These are phyloP conservation scores for Coemansia sp. DNA, from an alignment of 192 early-diverging fungal species.

Conservation along the genomic window DNA sequence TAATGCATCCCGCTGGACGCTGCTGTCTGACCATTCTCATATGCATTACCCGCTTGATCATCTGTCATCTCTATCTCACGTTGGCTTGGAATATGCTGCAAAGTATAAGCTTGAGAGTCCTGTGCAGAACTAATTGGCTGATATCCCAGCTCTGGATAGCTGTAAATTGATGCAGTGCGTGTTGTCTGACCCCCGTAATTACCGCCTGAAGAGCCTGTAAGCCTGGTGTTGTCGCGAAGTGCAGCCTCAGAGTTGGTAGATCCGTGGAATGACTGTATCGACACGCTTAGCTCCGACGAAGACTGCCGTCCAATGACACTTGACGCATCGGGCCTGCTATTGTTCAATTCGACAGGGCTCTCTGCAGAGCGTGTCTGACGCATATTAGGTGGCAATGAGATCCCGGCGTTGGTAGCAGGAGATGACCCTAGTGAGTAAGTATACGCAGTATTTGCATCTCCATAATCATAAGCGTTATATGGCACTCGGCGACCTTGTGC, in stretches of 20 bases:
- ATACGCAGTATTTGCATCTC: slow-evolving; percentile 19
- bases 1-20: not conserved
- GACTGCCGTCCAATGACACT: slow-evolving; percentile 8
- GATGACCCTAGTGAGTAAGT: slow-evolving; percentile 19
- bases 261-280: slow-evolving; percentile 13
- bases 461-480: slow-evolving; percentile 38
- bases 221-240: not conserved
- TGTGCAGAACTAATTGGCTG: slow-evolving; percentile 11
- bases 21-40: not conserved
- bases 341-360: slow-evolving; percentile 13
- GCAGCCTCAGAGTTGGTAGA: slow-evolving; percentile 10
- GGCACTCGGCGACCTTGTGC: slow-evolving; percentile 34
- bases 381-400: slow-evolving; percentile 10
- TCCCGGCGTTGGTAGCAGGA: slow-evolving; percentile 8
- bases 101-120: slow-evolving; percentile 5
- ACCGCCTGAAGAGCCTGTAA: not conserved
- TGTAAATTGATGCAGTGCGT: slow-evolving; percentile 19
- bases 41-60: not conserved
- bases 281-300: slow-evolving; percentile 20
- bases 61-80: not conserved
- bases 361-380: slow-evolving; percentile 28
- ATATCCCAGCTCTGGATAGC: slow-evolving; percentile 43
- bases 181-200: not conserved
- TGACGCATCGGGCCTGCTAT: slow-evolving; percentile 10
- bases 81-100: not conserved